Conservation (phyloP, 225 moss, liverwort and hornwort genomes). For the Marchantia polymorpha region DNA sequence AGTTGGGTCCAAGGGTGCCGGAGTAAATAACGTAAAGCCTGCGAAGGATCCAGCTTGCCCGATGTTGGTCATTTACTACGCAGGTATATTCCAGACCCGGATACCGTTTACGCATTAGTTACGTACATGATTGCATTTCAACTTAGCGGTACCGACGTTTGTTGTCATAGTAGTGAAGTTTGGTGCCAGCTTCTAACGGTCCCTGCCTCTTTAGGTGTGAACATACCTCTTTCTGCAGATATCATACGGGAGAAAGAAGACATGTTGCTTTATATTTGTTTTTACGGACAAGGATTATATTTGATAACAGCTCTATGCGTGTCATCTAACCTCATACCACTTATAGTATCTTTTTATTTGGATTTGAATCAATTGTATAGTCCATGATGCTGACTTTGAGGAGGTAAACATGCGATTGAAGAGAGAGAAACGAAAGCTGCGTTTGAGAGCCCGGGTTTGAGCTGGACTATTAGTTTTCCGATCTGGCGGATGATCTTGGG, state of each 20-base stretch:
- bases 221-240: no score
- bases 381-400: not conserved
- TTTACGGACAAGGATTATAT: no score
- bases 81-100: constrained; percentile 32
- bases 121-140: not conserved
- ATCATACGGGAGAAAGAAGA: no score
- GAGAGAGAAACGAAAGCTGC: not conserved
- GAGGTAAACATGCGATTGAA: not conserved
- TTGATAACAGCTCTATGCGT: no score
- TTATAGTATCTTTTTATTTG: not conserved
- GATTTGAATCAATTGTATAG: not conserved
- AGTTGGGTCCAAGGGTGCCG: constrained; percentile 34
- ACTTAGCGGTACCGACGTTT: not conserved
- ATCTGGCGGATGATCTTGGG: not conserved
- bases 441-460: not conserved
- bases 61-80: constrained; percentile 93
- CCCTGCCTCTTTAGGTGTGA: no score
- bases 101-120: not conserved
- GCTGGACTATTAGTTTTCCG: not conserved
- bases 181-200: not conserved
- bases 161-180: not conserved
- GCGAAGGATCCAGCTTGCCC: constrained; percentile 70
- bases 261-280: no score
- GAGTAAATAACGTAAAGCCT: constrained; percentile 41
- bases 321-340: no score